Evolutionary conservation across 2,329 filamentous ascomycete species (phyloP).

Genomic region (Tolypocladium capitatum): DNA sequence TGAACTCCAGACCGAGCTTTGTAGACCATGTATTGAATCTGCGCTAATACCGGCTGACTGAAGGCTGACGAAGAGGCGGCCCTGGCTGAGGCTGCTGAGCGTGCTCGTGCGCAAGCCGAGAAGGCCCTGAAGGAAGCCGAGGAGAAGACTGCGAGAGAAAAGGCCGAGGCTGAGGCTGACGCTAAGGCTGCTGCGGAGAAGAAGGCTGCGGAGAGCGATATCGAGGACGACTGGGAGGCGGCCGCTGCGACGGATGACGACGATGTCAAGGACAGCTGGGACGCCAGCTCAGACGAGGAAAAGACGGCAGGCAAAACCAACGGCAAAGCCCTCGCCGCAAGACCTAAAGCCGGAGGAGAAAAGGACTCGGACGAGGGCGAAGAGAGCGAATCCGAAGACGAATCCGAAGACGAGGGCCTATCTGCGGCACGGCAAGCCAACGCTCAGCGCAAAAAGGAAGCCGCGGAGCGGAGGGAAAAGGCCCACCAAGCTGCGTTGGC

Average conservation of each 20-base stretch:
- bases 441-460: constrained; percentile 72
- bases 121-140: constrained; percentile 48
- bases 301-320: constrained; percentile 18
- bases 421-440: constrained; percentile 63
- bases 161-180: constrained; percentile 43
- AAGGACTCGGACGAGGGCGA: constrained; percentile 24
- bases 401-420: constrained; percentile 59
- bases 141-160: constrained; percentile 43
- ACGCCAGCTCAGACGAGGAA: constrained; percentile 70
- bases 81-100: constrained; percentile 65
- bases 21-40: background rate
- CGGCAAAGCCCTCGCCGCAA: constrained; percentile 4
- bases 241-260: constrained; percentile 60
- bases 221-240: constrained; percentile 80
- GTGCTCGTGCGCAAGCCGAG: constrained; percentile 55
- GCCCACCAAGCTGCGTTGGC: constrained; percentile 85
- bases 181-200: constrained; percentile 40
- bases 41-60: constrained; percentile 4
- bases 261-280: constrained; percentile 89
- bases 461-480: constrained; percentile 75
- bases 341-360: constrained; percentile 28
- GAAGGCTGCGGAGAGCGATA: constrained; percentile 42
- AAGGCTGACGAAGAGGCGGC: constrained; percentile 65
- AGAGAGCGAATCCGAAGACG: constrained; percentile 28
- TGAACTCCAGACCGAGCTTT: constrained; percentile 1